Evolutionary conservation across 2,329 filamentous ascomycete species (phyloP).

Genomic region (Parascedosporium putredinis): DNA sequence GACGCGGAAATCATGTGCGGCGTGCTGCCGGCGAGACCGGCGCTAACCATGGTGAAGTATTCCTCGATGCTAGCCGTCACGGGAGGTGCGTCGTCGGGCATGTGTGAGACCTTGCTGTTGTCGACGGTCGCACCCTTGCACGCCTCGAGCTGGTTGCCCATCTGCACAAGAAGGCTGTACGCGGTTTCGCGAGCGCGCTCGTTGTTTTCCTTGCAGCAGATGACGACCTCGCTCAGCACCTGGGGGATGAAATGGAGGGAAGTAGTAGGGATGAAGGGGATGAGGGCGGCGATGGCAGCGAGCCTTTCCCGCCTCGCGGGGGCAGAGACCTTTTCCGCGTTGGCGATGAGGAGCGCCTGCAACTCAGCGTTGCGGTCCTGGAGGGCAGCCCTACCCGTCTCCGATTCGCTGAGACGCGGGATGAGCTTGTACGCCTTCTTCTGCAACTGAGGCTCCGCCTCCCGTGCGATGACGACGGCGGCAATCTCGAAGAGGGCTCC

Average conservation of each 20-base stretch:
- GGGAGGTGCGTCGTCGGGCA: conserved; percentile 68
- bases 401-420: conserved; percentile 74
- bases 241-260: conserved; percentile 90
- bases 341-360: conserved; percentile 68
- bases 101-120: conserved; percentile 77
- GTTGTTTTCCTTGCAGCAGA: conserved; percentile 95
- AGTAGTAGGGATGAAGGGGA: conserved; percentile 64
- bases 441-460: conserved; percentile 82
- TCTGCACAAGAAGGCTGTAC: conserved; percentile 80
- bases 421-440: conserved; percentile 99
- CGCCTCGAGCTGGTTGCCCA: conserved; percentile 67
- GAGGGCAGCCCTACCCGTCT: conserved; percentile 66
- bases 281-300: conserved; percentile 67
- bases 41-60: conserved; percentile 96
- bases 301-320: conserved; percentile 81
- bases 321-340: conserved; percentile 73
- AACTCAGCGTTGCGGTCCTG: conserved; percentile 66
- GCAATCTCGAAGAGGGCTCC: conserved; percentile 78
- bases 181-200: conserved; percentile 84
- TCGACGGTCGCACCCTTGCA: conserved; percentile 64
- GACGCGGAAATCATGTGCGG: conserved; percentile 97
- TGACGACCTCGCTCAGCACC: conserved; percentile 86
- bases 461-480: conserved; percentile 67
- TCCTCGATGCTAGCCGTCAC: conserved; percentile 80
- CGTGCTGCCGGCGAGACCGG: conserved; percentile 81